Evolutionary conservation across 2,329 filamentous ascomycete genomes (phyloP).

Genomic region (Simplicillium sp.): DNA sequence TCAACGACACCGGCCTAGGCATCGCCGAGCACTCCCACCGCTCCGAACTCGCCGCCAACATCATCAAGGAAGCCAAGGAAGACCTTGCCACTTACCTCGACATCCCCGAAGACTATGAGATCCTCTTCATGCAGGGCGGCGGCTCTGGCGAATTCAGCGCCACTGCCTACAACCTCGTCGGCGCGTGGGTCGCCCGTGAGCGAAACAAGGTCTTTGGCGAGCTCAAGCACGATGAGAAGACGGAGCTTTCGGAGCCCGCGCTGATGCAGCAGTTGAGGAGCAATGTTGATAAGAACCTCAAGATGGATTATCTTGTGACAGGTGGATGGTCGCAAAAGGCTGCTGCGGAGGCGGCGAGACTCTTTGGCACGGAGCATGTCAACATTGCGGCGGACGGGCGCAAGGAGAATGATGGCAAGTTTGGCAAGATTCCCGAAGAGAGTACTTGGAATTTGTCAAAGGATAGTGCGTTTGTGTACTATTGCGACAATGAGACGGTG

Average conservation of each 20-base stretch:
- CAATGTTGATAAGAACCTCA: slow-evolving; percentile 60
- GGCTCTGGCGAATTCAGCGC: slow-evolving; percentile 82
- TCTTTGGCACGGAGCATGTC: slow-evolving; percentile 70
- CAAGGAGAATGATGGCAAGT: slow-evolving; percentile 65
- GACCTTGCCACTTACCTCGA: slow-evolving; percentile 66
- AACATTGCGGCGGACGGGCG: slow-evolving; percentile 68
- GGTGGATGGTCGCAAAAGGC: slow-evolving; percentile 86
- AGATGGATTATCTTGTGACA: slow-evolving; percentile 83
- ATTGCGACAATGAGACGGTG: slow-evolving; percentile 89
- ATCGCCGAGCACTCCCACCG: slow-evolving; percentile 88
- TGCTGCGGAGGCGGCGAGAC: slow-evolving; percentile 67
- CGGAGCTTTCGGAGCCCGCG: slow-evolving; percentile 35
- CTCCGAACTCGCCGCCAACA: slow-evolving; percentile 65
- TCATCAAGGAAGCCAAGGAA: slow-evolving; percentile 70
- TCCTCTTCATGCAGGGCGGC: slow-evolving; percentile 81
- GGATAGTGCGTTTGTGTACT: slow-evolving; percentile 69
- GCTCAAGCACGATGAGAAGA: slow-evolving; percentile 38
- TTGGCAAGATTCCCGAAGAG: slow-evolving; percentile 72
- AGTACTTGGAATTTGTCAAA: slow-evolving; percentile 66
- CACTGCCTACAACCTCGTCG: slow-evolving; percentile 73
- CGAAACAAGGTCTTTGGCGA: slow-evolving; percentile 49
- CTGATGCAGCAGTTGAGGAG: slow-evolving; percentile 50
- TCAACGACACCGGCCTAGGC: slow-evolving; percentile 69
- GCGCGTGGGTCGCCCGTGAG: slow-evolving; percentile 69
- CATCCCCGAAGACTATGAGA: slow-evolving; percentile 77